Percentiles rank a stretch among this genome's conserved stretches.
These are phyloP conservation scores for Arachnomyces sp. DNA, from an alignment of 2,329 filamentous ascomycete genomes.

Conservation along the genomic window DNA sequence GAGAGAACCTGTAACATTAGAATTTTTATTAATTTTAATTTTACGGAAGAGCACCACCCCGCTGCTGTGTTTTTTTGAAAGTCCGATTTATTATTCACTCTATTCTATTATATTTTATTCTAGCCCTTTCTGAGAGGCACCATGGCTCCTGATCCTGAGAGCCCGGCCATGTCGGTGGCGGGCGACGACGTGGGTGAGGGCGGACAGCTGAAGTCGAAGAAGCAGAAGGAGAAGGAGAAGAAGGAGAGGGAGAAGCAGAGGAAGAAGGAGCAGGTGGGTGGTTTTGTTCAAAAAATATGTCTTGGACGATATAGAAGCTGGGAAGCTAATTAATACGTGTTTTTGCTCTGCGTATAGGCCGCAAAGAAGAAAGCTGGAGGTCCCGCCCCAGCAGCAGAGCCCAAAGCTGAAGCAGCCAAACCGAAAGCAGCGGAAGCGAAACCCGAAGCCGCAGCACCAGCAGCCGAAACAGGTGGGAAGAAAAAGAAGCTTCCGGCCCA, in stretches of 20 bases:
- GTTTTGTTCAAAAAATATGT: background rate
- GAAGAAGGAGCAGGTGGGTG: constrained; percentile 87
- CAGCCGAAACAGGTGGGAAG: constrained; percentile 49
- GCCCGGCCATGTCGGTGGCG: too few relatives aligned
- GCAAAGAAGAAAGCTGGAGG: constrained; percentile 68
- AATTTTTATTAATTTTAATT: too few relatives aligned
- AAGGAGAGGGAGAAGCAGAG: constrained; percentile 97
- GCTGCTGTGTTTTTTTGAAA: too few relatives aligned
- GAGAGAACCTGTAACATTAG: too few relatives aligned
- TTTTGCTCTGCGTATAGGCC: constrained; percentile 44
- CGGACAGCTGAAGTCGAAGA: constrained; percentile 81
- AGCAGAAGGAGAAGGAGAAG: constrained; percentile 95
- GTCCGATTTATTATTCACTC: too few relatives aligned
- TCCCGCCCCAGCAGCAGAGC: constrained; percentile 37
- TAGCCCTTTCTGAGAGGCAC: too few relatives aligned
- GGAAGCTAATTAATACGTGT: constrained; percentile 5
- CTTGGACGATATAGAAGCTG: constrained; percentile 1
- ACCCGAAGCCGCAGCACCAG: constrained; percentile 26
- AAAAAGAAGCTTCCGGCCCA: constrained; percentile 73
- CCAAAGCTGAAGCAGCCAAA: constrained; percentile 41
- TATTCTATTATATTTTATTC: too few relatives aligned
- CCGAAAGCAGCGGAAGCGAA: constrained; percentile 33
- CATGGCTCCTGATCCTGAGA: too few relatives aligned
- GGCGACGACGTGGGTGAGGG: constrained; percentile 45
- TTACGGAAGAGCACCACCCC: too few relatives aligned